Base-by-base conservation (phyloP, 441 rosid genomes). In the Gossypium lobatum region DNA sequence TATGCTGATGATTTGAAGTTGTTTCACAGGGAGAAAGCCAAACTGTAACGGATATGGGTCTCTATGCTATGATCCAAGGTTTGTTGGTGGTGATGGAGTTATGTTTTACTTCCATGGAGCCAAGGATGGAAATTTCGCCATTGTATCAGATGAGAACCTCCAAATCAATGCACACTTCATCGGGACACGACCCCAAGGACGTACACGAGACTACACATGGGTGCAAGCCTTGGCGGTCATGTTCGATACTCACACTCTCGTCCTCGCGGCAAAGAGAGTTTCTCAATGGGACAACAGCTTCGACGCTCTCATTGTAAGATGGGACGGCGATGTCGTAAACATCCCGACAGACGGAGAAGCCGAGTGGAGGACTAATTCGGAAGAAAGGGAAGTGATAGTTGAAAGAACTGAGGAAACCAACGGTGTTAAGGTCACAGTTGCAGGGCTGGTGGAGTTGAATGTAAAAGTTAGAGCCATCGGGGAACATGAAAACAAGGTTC, bases 21-120 rank as follows among this genome's bases (percentile, higher is more conserved):
- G 34, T 79, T 75, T 28, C 26, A 60, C 86, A 90, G 96, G 79
- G 83, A 90, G 96, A 75, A 87, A 75, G 72, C 83, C 97, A 2
- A 85, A 84, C 75, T 92, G 96, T 72, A 75, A 79, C 3, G 97
- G 97, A 34, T 90, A 54, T 74, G 97, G 94, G 58, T 85, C 96
- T 9, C 87, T 92, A 13, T 92, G 97, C 26, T 89, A 90, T n/a
- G 97, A 90, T 72, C 96, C 94, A 0, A 84, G 94, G 39, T 90
- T 92, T 67, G 85, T 92, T 0, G 96, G 96, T 1, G 96, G 94
- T 14, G 97, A 90, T 26, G 97, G 96, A 5, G 90, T 86, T 13
- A 90, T 92, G 97, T 90, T 92, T 81, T 92, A 90, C 80, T 92
- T 92, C 89, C 97, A 89, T 46, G 96, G 97, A 64, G 85, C 80